These are phyloP conservation scores for Cyphellophora europaea DNA, from an alignment of 2,329 filamentous ascomycete genomes.

Conservation along the genomic window DNA sequence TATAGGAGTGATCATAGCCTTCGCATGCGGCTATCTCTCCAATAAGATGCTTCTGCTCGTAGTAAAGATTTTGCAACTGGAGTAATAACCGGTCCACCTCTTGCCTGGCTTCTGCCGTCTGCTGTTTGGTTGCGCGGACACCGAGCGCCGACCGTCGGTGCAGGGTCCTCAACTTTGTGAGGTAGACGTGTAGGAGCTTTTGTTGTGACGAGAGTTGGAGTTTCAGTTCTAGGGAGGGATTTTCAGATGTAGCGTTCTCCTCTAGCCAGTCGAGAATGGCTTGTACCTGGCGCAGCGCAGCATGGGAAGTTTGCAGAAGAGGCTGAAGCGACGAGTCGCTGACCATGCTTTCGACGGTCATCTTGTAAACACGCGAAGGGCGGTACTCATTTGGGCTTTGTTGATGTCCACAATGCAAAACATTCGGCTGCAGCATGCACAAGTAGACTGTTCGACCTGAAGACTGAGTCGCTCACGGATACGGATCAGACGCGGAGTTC, in stretches of 20 bases:
- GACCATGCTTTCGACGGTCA: conserved; percentile 51
- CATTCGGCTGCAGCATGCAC: no score
- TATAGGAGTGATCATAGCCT: conserved; percentile 85
- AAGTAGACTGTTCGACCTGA: no score
- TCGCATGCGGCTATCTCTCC: conserved; percentile 88
- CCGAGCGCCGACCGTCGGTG: conserved; percentile 74
- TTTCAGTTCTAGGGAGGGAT: conserved; percentile 39
- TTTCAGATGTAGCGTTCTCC: conserved; percentile 33
- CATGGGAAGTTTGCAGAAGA: conserved; percentile 62
- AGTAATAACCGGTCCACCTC: conserved; percentile 88
- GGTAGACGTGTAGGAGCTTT: conserved; percentile 67
- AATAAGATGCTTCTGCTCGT: conserved; percentile 84
- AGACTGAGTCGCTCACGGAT: no score
- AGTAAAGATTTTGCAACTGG: conserved; percentile 90
- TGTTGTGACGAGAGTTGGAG: conserved; percentile 63
- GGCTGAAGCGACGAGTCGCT: conserved; percentile 56
- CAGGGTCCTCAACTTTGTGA: conserved; percentile 70
- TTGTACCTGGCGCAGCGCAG: conserved; percentile 64
- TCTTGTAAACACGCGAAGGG: no score
- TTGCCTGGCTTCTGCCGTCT: conserved; percentile 77
- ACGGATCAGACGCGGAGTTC: no score
- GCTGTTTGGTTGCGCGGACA: conserved; percentile 74
- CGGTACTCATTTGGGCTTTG: no score
- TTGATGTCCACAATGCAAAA: no score
- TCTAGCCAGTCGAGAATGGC: conserved; percentile 48